These are phyloP conservation scores for Pecoramyces ruminantium DNA, from an alignment of 192 early-diverging fungal genomes.

Conservation along the genomic window DNA sequence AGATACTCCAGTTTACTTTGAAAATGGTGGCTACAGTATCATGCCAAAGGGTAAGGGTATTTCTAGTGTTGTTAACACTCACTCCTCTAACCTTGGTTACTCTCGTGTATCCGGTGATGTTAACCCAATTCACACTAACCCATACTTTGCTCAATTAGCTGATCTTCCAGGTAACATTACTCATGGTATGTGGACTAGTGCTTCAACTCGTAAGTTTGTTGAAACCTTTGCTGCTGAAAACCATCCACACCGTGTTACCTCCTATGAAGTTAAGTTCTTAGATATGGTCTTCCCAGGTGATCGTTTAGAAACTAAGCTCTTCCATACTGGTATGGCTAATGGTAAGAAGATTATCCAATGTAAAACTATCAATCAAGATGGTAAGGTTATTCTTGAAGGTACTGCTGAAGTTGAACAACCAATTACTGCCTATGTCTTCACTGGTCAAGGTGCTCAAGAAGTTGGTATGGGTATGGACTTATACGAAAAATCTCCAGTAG, in stretches of 20 bases:
- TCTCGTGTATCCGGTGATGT: slow-evolving; percentile 72
- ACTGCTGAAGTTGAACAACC: slow-evolving; percentile 89
- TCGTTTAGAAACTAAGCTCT: slow-evolving; percentile 73
- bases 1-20: slow-evolving; percentile 77
- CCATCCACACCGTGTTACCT: slow-evolving; percentile 68
- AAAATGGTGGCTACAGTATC: slow-evolving; percentile 79
- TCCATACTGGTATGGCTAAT: slow-evolving; percentile 88
- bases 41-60: slow-evolving; percentile 71
- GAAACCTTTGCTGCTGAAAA: slow-evolving; percentile 91
- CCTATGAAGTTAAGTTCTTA: slow-evolving; percentile 72
- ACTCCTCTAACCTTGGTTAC: slow-evolving; percentile 75
- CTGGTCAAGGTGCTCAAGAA: slow-evolving; percentile 92
- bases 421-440: slow-evolving; percentile 80
- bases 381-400: slow-evolving; percentile 65
- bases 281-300: slow-evolving; percentile 88
- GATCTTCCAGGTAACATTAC: slow-evolving; percentile 84
- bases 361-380: slow-evolving; percentile 71
- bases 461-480: slow-evolving; percentile 92
- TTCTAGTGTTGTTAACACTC: slow-evolving; percentile 72
- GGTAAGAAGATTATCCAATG: slow-evolving; percentile 89
- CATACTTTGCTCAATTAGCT: slow-evolving; percentile 82
- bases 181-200: slow-evolving; percentile 96
- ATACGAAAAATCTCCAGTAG: slow-evolving; percentile 61
- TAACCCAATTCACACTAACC: slow-evolving; percentile 93
- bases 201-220: slow-evolving; percentile 85